Conservation (phyloP, 179 eudicot species). For the Drosera spatulata region DNA sequence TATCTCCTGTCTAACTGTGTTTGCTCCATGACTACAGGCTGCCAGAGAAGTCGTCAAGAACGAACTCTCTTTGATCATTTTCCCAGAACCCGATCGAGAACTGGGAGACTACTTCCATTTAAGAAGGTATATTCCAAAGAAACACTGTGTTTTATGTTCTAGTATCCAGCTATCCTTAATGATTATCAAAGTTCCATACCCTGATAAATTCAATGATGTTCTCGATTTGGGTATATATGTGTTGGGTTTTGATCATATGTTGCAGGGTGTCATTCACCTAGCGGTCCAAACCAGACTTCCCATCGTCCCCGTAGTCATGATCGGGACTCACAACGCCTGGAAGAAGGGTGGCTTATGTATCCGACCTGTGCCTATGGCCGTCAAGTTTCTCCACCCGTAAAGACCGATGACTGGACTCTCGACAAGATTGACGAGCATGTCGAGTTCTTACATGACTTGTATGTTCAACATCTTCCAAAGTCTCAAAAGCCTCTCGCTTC, state of each 20-base stretch:
- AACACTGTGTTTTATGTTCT: background rate
- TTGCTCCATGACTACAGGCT: constrained; percentile 12
- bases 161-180: background rate
- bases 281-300: constrained; percentile 28
- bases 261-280: constrained; percentile 33
- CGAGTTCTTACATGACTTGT: constrained; percentile 14
- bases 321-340: constrained; percentile 30
- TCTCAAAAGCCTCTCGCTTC: constrained; percentile 20
- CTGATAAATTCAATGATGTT: background rate
- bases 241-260: background rate
- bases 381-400: constrained; percentile 25
- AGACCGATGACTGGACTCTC: constrained; percentile 21
- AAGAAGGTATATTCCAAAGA: constrained; percentile 14
- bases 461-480: constrained; percentile 23
- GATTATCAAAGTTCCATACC: background rate
- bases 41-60: constrained; percentile 24
- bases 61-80: constrained; percentile 27
- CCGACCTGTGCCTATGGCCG: constrained; percentile 24
- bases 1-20: background rate
- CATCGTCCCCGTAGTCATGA: constrained; percentile 25
- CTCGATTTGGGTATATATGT: background rate
- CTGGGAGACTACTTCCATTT: constrained; percentile 27
- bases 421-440: constrained; percentile 20
- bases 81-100: constrained; percentile 30
- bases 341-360: constrained; percentile 26